A percentile compares a stretch with the other conserved stretches of the same genome.
These are phyloP conservation scores for Glutinoglossum americanum DNA, from an alignment of 495 filamentous ascomycete species.

Conservation along the genomic window DNA sequence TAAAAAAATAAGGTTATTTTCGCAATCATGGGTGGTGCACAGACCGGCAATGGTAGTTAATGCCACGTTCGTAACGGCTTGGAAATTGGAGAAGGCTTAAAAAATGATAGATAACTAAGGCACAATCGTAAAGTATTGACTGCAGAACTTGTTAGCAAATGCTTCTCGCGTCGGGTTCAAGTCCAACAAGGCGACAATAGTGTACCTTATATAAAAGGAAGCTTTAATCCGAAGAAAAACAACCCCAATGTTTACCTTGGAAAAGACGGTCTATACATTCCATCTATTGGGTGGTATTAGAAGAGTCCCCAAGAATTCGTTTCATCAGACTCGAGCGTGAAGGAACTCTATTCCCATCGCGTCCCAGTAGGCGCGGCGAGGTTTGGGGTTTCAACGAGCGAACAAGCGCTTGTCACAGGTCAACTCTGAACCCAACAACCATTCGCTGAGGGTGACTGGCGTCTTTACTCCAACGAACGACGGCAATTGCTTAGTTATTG, in stretches of 20 bases:
- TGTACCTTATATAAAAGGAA: background rate
- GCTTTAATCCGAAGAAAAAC: background rate
- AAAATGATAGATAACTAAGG: background rate
- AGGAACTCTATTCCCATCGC: background rate
- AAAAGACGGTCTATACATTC: background rate
- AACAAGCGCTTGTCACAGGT: conserved; percentile 1
- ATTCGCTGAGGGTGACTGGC: background rate
- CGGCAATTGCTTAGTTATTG: background rate
- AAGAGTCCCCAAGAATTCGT: background rate
- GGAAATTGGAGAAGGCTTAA: background rate
- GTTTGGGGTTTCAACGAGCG: background rate
- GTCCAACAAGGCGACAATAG: background rate
- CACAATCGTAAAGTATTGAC: background rate
- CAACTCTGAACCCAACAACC: background rate
- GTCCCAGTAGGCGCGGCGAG: background rate
- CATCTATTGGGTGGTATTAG: background rate
- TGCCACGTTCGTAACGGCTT: background rate
- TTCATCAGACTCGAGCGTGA: background rate
- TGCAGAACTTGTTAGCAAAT: background rate
- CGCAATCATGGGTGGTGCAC: background rate
- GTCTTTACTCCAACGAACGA: background rate
- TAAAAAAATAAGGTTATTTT: background rate
- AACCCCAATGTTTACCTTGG: background rate
- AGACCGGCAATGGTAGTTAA: background rate
- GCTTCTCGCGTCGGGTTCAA: no score